phyloP scores from a whole-genome alignment of 2,329 filamentous ascomycete species.

The Sphaerulina musiva region DNA sequence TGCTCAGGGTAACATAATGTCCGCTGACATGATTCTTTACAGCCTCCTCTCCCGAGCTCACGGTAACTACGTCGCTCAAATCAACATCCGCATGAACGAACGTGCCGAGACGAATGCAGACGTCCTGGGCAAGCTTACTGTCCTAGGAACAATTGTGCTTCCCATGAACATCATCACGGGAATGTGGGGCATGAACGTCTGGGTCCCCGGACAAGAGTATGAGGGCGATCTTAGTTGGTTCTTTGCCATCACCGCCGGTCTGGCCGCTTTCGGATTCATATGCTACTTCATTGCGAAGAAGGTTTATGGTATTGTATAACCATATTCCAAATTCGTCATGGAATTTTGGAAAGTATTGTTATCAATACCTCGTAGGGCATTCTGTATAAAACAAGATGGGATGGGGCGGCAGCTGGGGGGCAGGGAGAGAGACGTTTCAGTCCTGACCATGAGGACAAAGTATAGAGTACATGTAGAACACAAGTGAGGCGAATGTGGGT shows the following conservation, averaged over 20 bases:
- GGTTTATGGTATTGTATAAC: conserved; percentile 69
- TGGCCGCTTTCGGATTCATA: conserved; percentile 69
- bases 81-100: conserved; percentile 98
- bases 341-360: too few species aligned
- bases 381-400: too few species aligned
- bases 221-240: conserved; percentile 53
- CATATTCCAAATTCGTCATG: too few species aligned
- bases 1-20: background rate
- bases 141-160: conserved; percentile 91
- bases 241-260: conserved; percentile 58
- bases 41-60: conserved; percentile 87
- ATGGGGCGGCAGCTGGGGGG: too few species aligned
- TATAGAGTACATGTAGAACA: too few species aligned
- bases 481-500: too few species aligned
- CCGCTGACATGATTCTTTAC: conserved; percentile 17
- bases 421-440: too few species aligned
- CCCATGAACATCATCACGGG: conserved; percentile 99
- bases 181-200: conserved; percentile 91
- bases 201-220: conserved; percentile 76
- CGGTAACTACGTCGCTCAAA: conserved; percentile 96
- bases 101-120: conserved; percentile 92
- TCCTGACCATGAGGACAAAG: too few species aligned
- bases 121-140: conserved; percentile 87
- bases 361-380: too few species aligned
- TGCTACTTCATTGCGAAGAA: conserved; percentile 80